Conservation (phyloP, 2,329 filamentous ascomycete genomes). For the Fusarium sp. region DNA sequence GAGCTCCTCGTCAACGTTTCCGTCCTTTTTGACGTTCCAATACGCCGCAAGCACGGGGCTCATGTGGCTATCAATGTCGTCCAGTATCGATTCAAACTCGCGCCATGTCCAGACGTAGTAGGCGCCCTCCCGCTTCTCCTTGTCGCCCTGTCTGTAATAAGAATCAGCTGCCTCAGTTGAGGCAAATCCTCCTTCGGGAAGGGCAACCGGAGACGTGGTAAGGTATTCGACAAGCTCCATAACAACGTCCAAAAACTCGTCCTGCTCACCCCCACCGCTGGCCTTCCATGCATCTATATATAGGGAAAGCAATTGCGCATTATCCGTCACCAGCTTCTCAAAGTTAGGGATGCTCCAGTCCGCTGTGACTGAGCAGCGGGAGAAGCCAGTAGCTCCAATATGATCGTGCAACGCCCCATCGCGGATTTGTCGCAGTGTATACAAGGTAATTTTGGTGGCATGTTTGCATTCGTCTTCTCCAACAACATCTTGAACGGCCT, state of each 20-base stretch:
- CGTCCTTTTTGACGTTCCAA: slow-evolving; percentile 85
- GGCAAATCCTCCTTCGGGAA: slow-evolving; percentile 79
- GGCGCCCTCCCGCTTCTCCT: slow-evolving; percentile 87
- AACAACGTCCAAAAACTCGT: slow-evolving; percentile 81
- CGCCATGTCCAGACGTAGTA: slow-evolving; percentile 95
- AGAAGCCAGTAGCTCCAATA: slow-evolving; percentile 64
- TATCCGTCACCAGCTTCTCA: slow-evolving; percentile 96
- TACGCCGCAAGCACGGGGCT: slow-evolving; percentile 82
- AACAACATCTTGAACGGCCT: slow-evolving; percentile 85
- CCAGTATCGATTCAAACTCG: slow-evolving; percentile 82
- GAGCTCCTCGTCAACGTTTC: slow-evolving; percentile 84
- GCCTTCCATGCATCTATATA: slow-evolving; percentile 88
- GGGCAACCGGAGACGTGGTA: slow-evolving; percentile 74
- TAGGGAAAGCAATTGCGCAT: slow-evolving; percentile 83
- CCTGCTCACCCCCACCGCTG: slow-evolving; percentile 60
- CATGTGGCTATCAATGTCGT: slow-evolving; percentile 62
- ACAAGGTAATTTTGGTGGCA: slow-evolving; percentile 81
- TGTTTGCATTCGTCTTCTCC: slow-evolving; percentile 79
- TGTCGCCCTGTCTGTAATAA: slow-evolving; percentile 76
- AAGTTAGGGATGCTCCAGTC: slow-evolving; percentile 97
- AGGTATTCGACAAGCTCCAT: slow-evolving; percentile 90
- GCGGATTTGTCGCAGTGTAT: slow-evolving; percentile 80
- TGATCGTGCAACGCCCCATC: slow-evolving; percentile 67
- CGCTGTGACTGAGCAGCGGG: slow-evolving; percentile 85
- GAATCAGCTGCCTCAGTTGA: slow-evolving; percentile 94